These are phyloP conservation scores for Lentinula guzmanii DNA, from an alignment of 768 basidiomycete species.

Conservation along the genomic window DNA sequence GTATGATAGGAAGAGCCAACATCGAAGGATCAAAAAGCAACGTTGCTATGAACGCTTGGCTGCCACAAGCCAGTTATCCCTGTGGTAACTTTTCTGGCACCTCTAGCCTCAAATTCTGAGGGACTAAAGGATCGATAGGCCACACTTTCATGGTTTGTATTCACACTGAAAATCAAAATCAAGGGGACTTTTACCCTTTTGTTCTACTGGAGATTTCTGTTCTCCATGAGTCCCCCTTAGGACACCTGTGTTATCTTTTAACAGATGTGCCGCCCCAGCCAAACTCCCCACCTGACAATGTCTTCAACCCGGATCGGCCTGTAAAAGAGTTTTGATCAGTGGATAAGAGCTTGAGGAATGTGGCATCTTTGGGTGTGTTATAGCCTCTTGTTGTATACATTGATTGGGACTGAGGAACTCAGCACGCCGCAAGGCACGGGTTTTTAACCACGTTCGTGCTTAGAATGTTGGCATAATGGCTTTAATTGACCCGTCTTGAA, in stretches of 20 bases:
- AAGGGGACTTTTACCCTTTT: constrained; percentile 78
- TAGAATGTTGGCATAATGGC: constrained; percentile 76
- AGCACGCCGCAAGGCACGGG: too few species aligned
- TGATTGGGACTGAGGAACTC: too few species aligned
- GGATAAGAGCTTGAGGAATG: too few species aligned
- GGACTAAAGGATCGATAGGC: constrained; percentile 81
- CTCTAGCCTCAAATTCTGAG: constrained; percentile 75
- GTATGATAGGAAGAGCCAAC: constrained; percentile 80
- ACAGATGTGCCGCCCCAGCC: too few species aligned
- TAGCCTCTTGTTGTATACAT: too few species aligned
- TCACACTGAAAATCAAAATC: constrained; percentile 79
- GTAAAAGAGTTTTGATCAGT: too few species aligned
- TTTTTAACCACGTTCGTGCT: constrained; percentile 49
- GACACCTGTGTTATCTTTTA: too few species aligned
- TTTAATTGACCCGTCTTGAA: constrained; percentile 80
- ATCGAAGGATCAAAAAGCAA: constrained; percentile 82
- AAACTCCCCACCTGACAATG: too few species aligned
- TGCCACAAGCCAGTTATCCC: constrained; percentile 78
- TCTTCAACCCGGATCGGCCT: too few species aligned
- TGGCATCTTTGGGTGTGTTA: too few species aligned
- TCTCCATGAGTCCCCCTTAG: constrained; percentile 72
- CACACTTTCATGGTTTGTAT: constrained; percentile 80
- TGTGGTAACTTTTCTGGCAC: constrained; percentile 73
- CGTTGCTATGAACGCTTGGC: constrained; percentile 81
- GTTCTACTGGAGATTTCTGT: constrained; percentile 78